A percentile compares a stretch with the other conserved stretches of the same genome.
These are phyloP conservation scores for Tricholoma furcatifolium DNA, from an alignment of 768 basidiomycete genomes.

Conservation along the genomic window DNA sequence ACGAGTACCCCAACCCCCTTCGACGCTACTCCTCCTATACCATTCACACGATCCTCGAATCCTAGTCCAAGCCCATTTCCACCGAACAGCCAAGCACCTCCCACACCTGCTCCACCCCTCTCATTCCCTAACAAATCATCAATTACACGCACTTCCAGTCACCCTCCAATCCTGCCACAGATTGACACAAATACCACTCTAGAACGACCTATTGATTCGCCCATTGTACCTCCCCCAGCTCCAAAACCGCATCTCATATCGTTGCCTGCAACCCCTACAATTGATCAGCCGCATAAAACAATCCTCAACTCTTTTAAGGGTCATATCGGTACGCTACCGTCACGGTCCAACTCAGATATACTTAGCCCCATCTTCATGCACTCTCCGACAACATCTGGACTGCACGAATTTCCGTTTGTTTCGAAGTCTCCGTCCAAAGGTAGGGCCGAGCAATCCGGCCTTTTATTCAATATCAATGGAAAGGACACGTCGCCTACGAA, in stretches of 20 bases:
- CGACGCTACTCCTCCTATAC: neutral
- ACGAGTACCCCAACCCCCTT: conserved; percentile 6
- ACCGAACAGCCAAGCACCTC: conserved; percentile 4
- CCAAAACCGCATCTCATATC: conserved; percentile 42
- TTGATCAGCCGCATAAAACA: conserved; percentile 28
- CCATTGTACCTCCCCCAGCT: conserved; percentile 37
- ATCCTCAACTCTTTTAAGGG: conserved; percentile 32
- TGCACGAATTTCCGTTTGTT: conserved; percentile 1
- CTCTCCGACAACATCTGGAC: conserved; percentile 28
- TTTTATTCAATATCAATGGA: conserved; percentile 16
- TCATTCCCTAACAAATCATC: conserved; percentile 5
- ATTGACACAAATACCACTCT: conserved; percentile 21
- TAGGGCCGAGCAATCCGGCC: conserved; percentile 4
- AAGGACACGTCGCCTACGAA: conserved; percentile 23
- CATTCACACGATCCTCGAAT: conserved; percentile 12
- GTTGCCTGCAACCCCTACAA: conserved; percentile 44
- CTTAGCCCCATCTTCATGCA: conserved; percentile 44
- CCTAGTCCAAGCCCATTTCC: conserved; percentile 17
- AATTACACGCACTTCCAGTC: conserved; percentile 16
- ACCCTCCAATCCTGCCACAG: conserved; percentile 20
- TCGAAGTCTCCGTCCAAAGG: conserved; percentile 1
- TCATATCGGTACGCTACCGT: conserved; percentile 21
- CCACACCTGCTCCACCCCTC: conserved; percentile 15
- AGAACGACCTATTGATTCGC: conserved; percentile 13
- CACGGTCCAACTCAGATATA: conserved; percentile 30